Evolutionary conservation across 1,139 yeast genomes (phyloP).

Genomic region (Meyerozyma smithsonii): DNA sequence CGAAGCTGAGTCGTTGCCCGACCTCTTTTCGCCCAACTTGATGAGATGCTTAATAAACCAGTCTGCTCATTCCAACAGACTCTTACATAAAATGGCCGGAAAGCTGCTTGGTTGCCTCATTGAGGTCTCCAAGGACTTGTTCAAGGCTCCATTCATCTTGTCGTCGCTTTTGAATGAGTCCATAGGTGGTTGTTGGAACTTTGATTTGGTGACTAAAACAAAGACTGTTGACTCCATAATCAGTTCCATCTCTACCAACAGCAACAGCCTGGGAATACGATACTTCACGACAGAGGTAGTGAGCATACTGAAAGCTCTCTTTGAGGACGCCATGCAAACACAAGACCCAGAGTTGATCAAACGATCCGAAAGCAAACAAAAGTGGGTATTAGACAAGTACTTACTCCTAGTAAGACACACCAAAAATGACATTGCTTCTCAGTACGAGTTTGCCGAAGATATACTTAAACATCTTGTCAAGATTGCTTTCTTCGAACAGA

Average conservation of each 20-base stretch:
- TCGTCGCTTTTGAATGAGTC: constrained; percentile 44
- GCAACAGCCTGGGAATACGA: constrained; percentile 4
- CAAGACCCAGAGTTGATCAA: constrained; percentile 14
- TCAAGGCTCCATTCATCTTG: constrained; percentile 45
- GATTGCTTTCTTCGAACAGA: constrained; percentile 50
- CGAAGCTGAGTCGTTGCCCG: constrained; percentile 27
- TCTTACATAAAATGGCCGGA: constrained; percentile 63
- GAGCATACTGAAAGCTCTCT: constrained; percentile 21
- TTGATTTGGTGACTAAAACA: constrained; percentile 74
- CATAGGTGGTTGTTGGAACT: constrained; percentile 61
- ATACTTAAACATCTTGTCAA: constrained; percentile 49
- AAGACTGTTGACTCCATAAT: constrained; percentile 57
- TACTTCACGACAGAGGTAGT: constrained; percentile 11
- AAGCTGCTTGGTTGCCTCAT: constrained; percentile 43
- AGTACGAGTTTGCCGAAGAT: constrained; percentile 39
- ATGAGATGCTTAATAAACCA: constrained; percentile 77
- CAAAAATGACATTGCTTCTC: constrained; percentile 21
- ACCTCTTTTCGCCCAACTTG: constrained; percentile 64
- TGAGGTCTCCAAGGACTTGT: constrained; percentile 28
- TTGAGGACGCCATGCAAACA: constrained; percentile 17
- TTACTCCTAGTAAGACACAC: constrained; percentile 53
- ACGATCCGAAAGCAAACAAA: constrained; percentile 31
- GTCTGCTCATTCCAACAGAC: constrained; percentile 58
- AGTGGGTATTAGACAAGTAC: constrained; percentile 67
- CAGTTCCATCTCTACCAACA: constrained; percentile 24